Base-by-base conservation (phyloP, 1,284 basidiomycete genomes). In the Boletellus dicymbophilus region DNA sequence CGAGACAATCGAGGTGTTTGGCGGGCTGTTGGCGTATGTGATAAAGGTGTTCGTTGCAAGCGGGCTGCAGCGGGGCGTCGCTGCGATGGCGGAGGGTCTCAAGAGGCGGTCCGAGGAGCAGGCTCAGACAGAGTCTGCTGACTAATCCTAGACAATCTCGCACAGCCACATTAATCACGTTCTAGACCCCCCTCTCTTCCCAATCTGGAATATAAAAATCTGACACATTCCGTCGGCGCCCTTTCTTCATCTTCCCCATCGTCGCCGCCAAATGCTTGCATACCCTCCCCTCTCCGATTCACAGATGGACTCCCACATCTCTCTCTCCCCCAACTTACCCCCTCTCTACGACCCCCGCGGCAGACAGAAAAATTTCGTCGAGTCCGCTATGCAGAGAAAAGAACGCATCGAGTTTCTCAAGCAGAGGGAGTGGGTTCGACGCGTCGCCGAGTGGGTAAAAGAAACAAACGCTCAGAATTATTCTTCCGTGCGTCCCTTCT, bases 1-100 rank as follows among this genome's bases (percentile, higher is more conserved):
- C 58, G 83, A 88, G 63, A 81, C 78, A 6, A 67, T 76, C n/a
- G 82, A 85, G 61, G 78, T 79, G 27, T 87, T 88, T 51, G 65
- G 64, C 12, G 86, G 87, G 0, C 20, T 76, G 6, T 46, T 80
- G 6, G 84, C 83, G 30, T 82, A 83, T 56, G 5, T 82, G n/a
- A 65, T 87, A 48, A 74, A 72, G 57, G 67, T 72, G 42, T 73
- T 81, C 47, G 57, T 80, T 13, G 65, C 70, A 6, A 52, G 53
- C 20, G 74, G 76, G 39, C 61, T 89, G 52, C 63, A 65, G 26
- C 51, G 62, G 46, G 79, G 77, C 0, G 81, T 85, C 33, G 58
- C 66, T 18, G 84, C 79, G 0, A 81, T 82, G 71, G 81, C 78
- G 1, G 75, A 80, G 44, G 79, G 74, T 0, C 64, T 89, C 58